Evolutionary conservation across 305 asterid genomes (phyloP).

Genomic region (Fraxinus paxiana): DNA sequence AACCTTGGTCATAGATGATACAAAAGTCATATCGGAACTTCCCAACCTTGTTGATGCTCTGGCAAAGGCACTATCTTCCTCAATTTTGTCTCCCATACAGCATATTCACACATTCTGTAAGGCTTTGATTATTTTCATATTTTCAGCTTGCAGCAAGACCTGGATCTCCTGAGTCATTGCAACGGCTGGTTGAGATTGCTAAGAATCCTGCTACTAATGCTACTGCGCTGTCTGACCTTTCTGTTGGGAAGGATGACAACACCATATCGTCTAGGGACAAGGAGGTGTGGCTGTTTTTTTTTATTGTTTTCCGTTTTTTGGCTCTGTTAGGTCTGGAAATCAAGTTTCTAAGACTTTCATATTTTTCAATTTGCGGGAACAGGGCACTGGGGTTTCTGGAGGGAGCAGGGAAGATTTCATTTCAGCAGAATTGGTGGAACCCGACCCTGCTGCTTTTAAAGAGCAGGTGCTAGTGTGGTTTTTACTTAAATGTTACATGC

Average conservation of each 20-base stretch:
- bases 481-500: not conserved
- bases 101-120: not conserved
- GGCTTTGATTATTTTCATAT: constrained; percentile 27
- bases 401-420: constrained; percentile 54
- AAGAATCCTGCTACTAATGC: constrained; percentile 66
- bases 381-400: constrained; percentile 53
- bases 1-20: constrained; percentile 57
- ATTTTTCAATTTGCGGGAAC: constrained; percentile 26
- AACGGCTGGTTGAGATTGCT: constrained; percentile 85
- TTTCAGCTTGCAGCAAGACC: constrained; percentile 93
- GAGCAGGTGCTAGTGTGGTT: constrained; percentile 55
- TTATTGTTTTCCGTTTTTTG: not conserved
- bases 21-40: constrained; percentile 74
- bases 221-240: constrained; percentile 44
- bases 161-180: constrained; percentile 91
- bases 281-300: constrained; percentile 44
- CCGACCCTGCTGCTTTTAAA: constrained; percentile 71
- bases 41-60: constrained; percentile 88
- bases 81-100: constrained; percentile 13
- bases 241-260: constrained; percentile 63
- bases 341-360: constrained; percentile 11
- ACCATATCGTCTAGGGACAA: constrained; percentile 56
- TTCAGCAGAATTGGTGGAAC: constrained; percentile 49
- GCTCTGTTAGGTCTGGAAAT: constrained; percentile 5
- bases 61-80: constrained; percentile 59